Conservation (phyloP, 148 eudicot species). For the Gaultheria prostrata region DNA sequence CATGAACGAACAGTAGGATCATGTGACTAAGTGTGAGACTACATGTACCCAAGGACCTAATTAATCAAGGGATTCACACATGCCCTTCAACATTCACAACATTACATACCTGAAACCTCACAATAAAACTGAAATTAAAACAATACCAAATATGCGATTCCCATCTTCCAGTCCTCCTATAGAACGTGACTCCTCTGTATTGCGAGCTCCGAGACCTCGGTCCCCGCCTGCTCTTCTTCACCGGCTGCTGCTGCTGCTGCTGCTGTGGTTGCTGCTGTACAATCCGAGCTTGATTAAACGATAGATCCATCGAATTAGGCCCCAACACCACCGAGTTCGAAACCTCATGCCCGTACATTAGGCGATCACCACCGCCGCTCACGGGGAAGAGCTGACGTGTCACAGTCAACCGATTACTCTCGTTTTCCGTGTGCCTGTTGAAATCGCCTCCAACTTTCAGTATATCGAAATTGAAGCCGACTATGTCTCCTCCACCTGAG, state of each 20-base stretch:
- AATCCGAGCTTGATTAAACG: constrained; percentile 20
- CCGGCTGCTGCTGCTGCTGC: constrained; percentile 29
- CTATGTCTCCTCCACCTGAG: constrained; percentile 12
- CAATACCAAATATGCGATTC: constrained; percentile 64
- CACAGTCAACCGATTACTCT: constrained; percentile 12
- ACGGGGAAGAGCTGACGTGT: constrained; percentile 55
- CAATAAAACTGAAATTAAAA: background rate
- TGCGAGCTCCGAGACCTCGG: constrained; percentile 72
- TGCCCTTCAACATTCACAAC: background rate
- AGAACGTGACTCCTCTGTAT: constrained; percentile 70
- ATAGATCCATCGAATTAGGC: constrained; percentile 26
- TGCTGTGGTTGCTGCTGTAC: constrained; percentile 30
- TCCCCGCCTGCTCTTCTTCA: constrained; percentile 64
- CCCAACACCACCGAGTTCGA: background rate
- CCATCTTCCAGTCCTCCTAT: constrained; percentile 73
- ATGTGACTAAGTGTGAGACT: background rate
- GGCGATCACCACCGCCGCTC: constrained; percentile 10
- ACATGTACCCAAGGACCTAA: background rate
- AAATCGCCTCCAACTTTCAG: constrained; percentile 25
- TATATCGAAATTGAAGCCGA: constrained; percentile 36
- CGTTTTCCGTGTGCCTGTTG: background rate
- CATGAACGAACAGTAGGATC: too few relatives aligned
- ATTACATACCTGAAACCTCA: background rate
- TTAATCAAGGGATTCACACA: background rate
- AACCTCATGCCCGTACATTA: background rate